phyloP scores from a whole-genome alignment of 2,329 filamentous ascomycete species.

The Volutella citrinella region DNA sequence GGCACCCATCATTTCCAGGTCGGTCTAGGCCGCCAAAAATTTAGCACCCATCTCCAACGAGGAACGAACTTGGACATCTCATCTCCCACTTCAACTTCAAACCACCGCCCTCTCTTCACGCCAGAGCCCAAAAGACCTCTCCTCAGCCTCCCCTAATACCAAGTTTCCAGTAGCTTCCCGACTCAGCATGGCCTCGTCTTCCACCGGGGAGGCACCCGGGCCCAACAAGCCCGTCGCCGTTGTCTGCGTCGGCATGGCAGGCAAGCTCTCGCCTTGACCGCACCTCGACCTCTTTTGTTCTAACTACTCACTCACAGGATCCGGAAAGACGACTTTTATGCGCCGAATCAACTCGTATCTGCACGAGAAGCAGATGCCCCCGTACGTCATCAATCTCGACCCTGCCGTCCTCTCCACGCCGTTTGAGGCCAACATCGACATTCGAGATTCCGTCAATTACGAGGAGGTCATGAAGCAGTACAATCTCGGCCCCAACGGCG shows the following conservation, averaged over 20 bases:
- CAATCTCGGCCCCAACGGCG: constrained; percentile 94
- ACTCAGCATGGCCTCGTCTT: constrained; percentile 32
- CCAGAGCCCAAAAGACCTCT: too few species aligned
- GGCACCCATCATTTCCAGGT: too few species aligned
- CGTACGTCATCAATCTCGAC: constrained; percentile 96
- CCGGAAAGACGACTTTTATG: constrained; percentile 99
- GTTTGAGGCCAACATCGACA: constrained; percentile 97
- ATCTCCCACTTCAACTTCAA: too few species aligned
- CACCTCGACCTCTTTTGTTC: constrained; percentile 1
- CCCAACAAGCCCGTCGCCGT: constrained; percentile 64
- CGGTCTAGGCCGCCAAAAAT: too few species aligned
- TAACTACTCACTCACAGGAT: constrained; percentile 50
- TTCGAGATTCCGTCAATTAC: constrained; percentile 98
- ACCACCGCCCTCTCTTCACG: too few species aligned
- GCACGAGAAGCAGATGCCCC: constrained; percentile 73
- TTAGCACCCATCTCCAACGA: too few species aligned
- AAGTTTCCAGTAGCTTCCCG: too few species aligned
- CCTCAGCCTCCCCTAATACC: too few species aligned
- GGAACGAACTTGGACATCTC: too few species aligned
- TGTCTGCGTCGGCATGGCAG: constrained; percentile 97
- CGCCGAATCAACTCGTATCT: constrained; percentile 94
- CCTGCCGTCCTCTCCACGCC: constrained; percentile 91
- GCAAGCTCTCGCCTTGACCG: constrained; percentile 38
- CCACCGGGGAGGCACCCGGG: constrained; percentile 23
- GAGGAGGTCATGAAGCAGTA: constrained; percentile 99